phyloP scores from a whole-genome alignment of 129 eudicot species.

The Ambrosia trifida region DNA sequence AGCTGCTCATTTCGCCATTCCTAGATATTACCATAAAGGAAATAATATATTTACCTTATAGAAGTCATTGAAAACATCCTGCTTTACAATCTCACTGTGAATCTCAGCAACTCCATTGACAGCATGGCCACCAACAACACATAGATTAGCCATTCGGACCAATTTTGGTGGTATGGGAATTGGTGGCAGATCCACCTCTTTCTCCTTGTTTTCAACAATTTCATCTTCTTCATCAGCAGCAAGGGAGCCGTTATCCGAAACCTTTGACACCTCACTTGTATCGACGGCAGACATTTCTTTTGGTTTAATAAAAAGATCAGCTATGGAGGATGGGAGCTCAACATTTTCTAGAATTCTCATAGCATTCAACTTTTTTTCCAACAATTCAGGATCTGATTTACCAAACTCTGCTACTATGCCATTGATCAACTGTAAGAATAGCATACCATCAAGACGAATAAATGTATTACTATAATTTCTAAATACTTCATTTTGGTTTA shows the following conservation, averaged over 20 bases:
- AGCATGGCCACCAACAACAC: conserved; percentile 94
- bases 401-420: conserved; percentile 74
- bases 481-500: conserved; percentile 22
- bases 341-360: conserved; percentile 90
- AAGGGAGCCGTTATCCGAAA: conserved; percentile 32
- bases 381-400: conserved; percentile 63
- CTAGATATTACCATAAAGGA: neutral
- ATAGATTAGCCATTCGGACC: conserved; percentile 96
- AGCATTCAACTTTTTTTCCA: conserved; percentile 63
- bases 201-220: conserved; percentile 37
- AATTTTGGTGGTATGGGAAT: conserved; percentile 58
- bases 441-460: conserved; percentile 19
- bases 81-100: conserved; percentile 92
- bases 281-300: conserved; percentile 41
- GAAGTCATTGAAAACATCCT: conserved; percentile 85
- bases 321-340: conserved; percentile 71
- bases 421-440: conserved; percentile 57
- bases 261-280: conserved; percentile 35
- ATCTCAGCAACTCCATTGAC: conserved; percentile 98
- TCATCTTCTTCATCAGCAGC: conserved; percentile 39
- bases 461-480: neutral
- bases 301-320: conserved; percentile 56
- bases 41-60: conserved; percentile 55
- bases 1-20: neutral
- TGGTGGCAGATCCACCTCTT: conserved; percentile 44